Conservation (phyloP, 2,329 filamentous ascomycete genomes). For the Zalaria sp. region DNA sequence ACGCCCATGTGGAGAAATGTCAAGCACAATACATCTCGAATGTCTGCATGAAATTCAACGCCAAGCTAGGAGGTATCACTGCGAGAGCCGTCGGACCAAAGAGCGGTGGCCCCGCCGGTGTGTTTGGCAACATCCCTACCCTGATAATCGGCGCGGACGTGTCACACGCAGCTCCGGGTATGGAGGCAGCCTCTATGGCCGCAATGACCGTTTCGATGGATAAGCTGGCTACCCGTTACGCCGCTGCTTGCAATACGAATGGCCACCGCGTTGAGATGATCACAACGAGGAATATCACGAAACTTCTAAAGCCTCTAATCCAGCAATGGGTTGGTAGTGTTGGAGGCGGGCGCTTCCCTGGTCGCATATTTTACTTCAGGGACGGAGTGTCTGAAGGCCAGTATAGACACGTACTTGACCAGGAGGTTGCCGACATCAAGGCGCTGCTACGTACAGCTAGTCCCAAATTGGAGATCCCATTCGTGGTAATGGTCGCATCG, state of each 20-base stretch:
- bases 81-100: slow-evolving; percentile 31
- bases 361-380: slow-evolving; percentile 80
- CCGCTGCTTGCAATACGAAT: slow-evolving; percentile 69
- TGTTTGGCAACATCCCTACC: slow-evolving; percentile 37
- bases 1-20: slow-evolving; percentile 51
- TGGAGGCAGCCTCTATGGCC: slow-evolving; percentile 58
- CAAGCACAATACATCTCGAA: slow-evolving; percentile 83
- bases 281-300: slow-evolving; percentile 47
- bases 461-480: slow-evolving; percentile 39
- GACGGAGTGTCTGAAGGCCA: slow-evolving; percentile 86
- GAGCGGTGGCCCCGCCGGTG: slow-evolving; percentile 15
- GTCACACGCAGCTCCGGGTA: slow-evolving; percentile 64
- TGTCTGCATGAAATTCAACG: slow-evolving; percentile 92
- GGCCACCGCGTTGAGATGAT: slow-evolving; percentile 73
- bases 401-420: slow-evolving; percentile 62
- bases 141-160: slow-evolving; percentile 88
- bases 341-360: slow-evolving; percentile 41
- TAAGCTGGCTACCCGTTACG: slow-evolving; percentile 56
- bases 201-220: slow-evolving; percentile 77
- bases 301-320: slow-evolving; percentile 50
- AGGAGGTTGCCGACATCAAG: slow-evolving; percentile 65
- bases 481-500: slow-evolving; percentile 76
- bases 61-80: slow-evolving; percentile 80
- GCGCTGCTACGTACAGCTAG: slow-evolving; percentile 21
- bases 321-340: slow-evolving; percentile 46